These are phyloP conservation scores for Carex pumila DNA, from an alignment of 176 grass and related monocot genomes.

Conservation along the genomic window DNA sequence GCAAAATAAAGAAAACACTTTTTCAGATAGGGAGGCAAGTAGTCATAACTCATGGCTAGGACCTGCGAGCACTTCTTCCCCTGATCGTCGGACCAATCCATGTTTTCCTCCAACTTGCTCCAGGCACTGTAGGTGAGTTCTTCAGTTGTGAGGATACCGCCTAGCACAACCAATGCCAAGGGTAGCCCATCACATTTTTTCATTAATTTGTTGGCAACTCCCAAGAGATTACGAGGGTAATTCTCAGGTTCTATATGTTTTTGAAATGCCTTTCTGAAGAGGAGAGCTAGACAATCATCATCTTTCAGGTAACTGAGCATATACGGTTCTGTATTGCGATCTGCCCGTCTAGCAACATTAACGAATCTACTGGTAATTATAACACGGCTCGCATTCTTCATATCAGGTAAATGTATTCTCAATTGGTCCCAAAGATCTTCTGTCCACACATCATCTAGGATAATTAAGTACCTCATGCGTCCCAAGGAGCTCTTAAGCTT, in stretches of 20 bases:
- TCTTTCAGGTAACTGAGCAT: no score
- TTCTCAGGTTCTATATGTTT: not conserved
- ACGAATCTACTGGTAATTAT: not conserved
- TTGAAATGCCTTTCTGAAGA: slow-evolving; percentile 8
- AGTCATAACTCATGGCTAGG: slow-evolving; percentile 1
- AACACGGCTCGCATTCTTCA: not conserved
- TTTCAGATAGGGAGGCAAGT: not conserved
- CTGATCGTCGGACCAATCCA: not conserved
- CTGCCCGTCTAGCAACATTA: not conserved
- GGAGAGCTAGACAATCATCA: no score
- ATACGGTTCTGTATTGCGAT: no score
- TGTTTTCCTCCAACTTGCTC: not conserved
- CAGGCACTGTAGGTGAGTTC: not conserved
- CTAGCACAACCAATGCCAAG: slow-evolving; percentile 19
- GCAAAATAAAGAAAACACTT: slow-evolving; percentile 21
- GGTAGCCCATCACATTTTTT: slow-evolving; percentile 19
- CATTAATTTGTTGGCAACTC: not conserved
- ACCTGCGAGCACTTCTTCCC: not conserved
- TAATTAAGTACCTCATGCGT: not conserved
- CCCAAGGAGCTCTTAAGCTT: no score
- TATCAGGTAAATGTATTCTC: not conserved
- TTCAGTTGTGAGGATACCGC: slow-evolving; percentile 2
- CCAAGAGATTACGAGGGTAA: not conserved
- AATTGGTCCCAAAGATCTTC: not conserved
- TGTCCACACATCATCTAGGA: slow-evolving; percentile 1